A percentile compares a stretch with the other conserved stretches of the same genome.
Conservation (phyloP, 768 basidiomycete genomes). For the Mycena pura region DNA sequence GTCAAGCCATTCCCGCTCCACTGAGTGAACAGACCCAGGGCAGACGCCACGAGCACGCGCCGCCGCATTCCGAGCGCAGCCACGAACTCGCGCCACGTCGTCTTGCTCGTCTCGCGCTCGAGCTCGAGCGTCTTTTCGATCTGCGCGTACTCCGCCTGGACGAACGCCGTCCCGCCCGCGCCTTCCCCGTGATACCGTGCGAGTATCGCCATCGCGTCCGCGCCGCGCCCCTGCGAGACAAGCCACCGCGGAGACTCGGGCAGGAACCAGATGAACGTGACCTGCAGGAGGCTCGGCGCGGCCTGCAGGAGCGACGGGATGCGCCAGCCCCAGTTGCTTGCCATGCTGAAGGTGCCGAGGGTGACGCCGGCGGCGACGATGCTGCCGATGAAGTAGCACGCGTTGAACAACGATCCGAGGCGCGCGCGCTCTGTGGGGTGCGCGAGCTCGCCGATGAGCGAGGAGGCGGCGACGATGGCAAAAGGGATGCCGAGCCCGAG, state of each 20-base stretch:
- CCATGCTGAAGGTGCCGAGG: conserved; percentile 68
- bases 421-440: conserved; percentile 75
- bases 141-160: conserved; percentile 62
- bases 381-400: conserved; percentile 64
- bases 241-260: conserved; percentile 75
- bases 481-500: conserved; percentile 56
- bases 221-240: conserved; percentile 58
- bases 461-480: conserved; percentile 69
- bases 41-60: conserved; percentile 53
- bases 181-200: conserved; percentile 69
- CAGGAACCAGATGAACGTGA: conserved; percentile 61
- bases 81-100: conserved; percentile 55
- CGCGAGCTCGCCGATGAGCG: conserved; percentile 71
- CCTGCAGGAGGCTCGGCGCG: conserved; percentile 58
- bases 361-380: conserved; percentile 67
- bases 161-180: conserved; percentile 57
- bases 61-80: conserved; percentile 58
- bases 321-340: conserved; percentile 70
- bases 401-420: conserved; percentile 68
- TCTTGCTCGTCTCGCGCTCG: conserved; percentile 53
- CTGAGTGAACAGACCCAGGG: conserved; percentile 64
- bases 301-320: conserved; percentile 69
- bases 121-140: conserved; percentile 62
- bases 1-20: conserved; percentile 71
- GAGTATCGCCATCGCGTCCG: conserved; percentile 55